Base-by-base conservation (phyloP, 2,329 filamentous ascomycete genomes). In the Penicillium fuscoglaucum region DNA sequence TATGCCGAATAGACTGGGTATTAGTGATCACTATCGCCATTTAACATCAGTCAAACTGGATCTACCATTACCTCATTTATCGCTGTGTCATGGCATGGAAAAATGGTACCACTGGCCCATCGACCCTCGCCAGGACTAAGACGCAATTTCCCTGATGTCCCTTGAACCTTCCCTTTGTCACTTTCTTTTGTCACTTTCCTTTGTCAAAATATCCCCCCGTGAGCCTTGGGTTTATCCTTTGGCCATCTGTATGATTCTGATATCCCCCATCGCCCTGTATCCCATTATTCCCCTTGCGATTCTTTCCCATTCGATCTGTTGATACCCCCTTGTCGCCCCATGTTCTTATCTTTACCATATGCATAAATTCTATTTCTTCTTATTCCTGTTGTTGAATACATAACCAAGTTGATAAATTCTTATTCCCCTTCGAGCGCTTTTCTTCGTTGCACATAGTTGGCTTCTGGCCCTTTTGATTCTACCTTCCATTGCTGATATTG, bases 161-260 rank as follows among this genome's bases (percentile, higher is more conserved):
- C 69, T 74, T 64, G 52, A 61, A 61, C 37, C 26, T 66, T 65
- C 62, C 60, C 53, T 65, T 64, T 64, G 58, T 61, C 50, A 6
- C 54, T 61, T 60, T 58, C 52, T 54, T 60, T 63, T 58, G 19
- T 53, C 50, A 35, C 24, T 58, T 43, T 55, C 46, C 51, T 55
- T 55, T 57, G 43, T 58, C 35, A 46, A 52, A 51, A 35, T 28
- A 35, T 53, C 52, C 54, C 50, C 53, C 40, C 45, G 31, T 53
- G 35, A 21, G 39, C 46, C 49, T 41, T 7, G 13, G 31, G 3
- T n/a, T 50, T 7, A 15, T 13, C 12, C 41, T 24, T 2, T 53
- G 55, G 49, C 49, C 35, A 33, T 21, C 10, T 57, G 55, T 57
- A 57, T 21, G 50, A 57, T 57, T 48, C 37, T 40, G 49, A 53